Conservation (phyloP, 2,329 filamentous ascomycete genomes). For the Curvularia sp. region DNA sequence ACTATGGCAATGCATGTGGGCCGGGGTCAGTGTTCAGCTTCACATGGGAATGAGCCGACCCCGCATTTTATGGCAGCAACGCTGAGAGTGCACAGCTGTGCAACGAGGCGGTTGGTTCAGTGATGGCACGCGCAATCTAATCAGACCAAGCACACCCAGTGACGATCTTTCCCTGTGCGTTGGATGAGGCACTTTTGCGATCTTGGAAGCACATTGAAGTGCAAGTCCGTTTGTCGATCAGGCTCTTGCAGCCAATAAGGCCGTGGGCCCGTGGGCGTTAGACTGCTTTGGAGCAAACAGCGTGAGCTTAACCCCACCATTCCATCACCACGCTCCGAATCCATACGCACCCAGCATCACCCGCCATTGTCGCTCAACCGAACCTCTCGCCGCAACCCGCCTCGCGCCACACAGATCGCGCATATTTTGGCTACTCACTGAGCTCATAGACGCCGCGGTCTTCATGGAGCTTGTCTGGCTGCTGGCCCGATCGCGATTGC, state of each 20-base stretch:
- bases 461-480: slow-evolving; percentile 64
- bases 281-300: slow-evolving; percentile 37
- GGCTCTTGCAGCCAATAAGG: slow-evolving; percentile 31
- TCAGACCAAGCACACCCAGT: neutral
- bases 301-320: slow-evolving; percentile 47
- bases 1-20: slow-evolving; percentile 16
- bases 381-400: slow-evolving; percentile 15
- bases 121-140: slow-evolving; percentile 6
- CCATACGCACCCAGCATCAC: slow-evolving; percentile 25
- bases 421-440: slow-evolving; percentile 22
- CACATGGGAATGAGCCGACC: slow-evolving; percentile 35
- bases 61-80: slow-evolving; percentile 28
- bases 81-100: slow-evolving; percentile 7
- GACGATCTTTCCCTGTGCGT: no score
- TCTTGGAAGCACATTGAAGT: slow-evolving; percentile 20
- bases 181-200: slow-evolving; percentile 21
- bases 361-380: slow-evolving; percentile 39
- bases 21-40: slow-evolving; percentile 29
- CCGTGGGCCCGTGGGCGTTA: slow-evolving; percentile 20
- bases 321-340: slow-evolving; percentile 40
- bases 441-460: slow-evolving; percentile 39
- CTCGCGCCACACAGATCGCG: slow-evolving; percentile 18
- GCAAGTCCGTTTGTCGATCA: slow-evolving; percentile 32
- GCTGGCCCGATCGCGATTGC: slow-evolving; percentile 64
- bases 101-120: slow-evolving; percentile 3